A percentile compares a stretch with the other conserved stretches of the same genome.
These are phyloP conservation scores for Wickerhamiella hasegawae DNA, from an alignment of 805 yeast species.

Conservation along the genomic window DNA sequence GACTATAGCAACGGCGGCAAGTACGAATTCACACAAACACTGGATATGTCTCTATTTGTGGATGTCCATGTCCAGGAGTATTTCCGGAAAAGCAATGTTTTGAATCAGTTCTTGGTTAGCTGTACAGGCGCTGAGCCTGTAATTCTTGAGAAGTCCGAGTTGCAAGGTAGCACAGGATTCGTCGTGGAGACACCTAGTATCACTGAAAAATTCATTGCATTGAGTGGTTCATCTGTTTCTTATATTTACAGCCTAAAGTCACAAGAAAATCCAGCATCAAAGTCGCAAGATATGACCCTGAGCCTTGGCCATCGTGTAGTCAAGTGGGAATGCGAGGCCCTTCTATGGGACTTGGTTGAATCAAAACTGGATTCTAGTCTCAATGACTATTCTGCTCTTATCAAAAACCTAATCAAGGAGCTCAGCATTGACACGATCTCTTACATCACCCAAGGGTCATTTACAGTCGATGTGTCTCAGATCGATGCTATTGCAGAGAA, in stretches of 20 bases:
- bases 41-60: constrained; percentile 41
- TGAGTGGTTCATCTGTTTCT: constrained; percentile 55
- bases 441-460: constrained; percentile 4
- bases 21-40: constrained; percentile 14
- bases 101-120: constrained; percentile 55
- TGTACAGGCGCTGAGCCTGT: constrained; percentile 42
- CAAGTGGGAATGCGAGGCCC: constrained; percentile 11
- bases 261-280: constrained; percentile 8
- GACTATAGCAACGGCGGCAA: constrained; percentile 14
- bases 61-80: constrained; percentile 74
- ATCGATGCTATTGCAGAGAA: constrained; percentile 8
- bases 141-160: constrained; percentile 30
- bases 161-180: constrained; percentile 24
- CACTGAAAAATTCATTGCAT: constrained; percentile 30
- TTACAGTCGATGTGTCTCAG: constrained; percentile 6
- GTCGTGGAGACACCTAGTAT: constrained; percentile 21
- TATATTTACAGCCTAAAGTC: constrained; percentile 39
- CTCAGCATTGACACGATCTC: constrained; percentile 7
- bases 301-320: constrained; percentile 8
- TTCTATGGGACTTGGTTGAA: constrained; percentile 10
- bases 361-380: constrained; percentile 4
- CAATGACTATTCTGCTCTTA: constrained; percentile 4
- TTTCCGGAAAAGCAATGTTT: constrained; percentile 39
- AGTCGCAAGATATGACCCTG: constrained; percentile 13
- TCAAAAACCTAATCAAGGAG: constrained; percentile 5